These are phyloP conservation scores for Haberlea rhodopensis DNA, from an alignment of 257 asterid genomes.

Conservation along the genomic window DNA sequence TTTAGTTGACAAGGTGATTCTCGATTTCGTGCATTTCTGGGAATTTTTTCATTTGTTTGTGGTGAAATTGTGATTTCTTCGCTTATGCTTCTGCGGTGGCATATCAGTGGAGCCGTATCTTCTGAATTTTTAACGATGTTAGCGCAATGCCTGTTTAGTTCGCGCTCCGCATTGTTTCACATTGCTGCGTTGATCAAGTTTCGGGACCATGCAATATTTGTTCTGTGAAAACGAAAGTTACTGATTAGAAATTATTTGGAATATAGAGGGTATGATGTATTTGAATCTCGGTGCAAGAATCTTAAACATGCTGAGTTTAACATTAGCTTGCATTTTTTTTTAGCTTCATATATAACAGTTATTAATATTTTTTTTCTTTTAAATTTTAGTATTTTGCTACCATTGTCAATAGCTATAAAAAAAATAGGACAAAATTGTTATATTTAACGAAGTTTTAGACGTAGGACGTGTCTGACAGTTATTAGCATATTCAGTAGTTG, in stretches of 20 bases:
- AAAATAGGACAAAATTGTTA: constrained; percentile 6
- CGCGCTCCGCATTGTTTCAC: neutral
- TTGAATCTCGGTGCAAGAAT: neutral
- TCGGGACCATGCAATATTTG: constrained; percentile 2
- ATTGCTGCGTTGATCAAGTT: neutral
- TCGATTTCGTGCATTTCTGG: neutral
- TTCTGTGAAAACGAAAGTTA: neutral
- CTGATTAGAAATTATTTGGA: neutral
- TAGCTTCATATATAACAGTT: neutral
- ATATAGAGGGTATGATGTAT: neutral
- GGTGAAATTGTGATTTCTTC: neutral
- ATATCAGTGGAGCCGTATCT: no score
- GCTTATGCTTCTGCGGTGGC: neutral
- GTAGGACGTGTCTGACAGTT: neutral
- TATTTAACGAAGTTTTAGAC: constrained; percentile 5
- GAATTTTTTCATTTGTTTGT: neutral
- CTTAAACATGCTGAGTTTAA: neutral
- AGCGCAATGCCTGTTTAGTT: no score
- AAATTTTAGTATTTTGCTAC: neutral
- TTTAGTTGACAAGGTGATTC: constrained; percentile 44
- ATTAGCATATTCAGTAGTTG: neutral
- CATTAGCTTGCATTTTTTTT: no score
- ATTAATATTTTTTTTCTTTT: neutral
- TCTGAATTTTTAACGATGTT: no score
- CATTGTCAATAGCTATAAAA: neutral